phyloP scores from a whole-genome alignment of 805 yeast species.

The Suhomyces xylopsoci region DNA sequence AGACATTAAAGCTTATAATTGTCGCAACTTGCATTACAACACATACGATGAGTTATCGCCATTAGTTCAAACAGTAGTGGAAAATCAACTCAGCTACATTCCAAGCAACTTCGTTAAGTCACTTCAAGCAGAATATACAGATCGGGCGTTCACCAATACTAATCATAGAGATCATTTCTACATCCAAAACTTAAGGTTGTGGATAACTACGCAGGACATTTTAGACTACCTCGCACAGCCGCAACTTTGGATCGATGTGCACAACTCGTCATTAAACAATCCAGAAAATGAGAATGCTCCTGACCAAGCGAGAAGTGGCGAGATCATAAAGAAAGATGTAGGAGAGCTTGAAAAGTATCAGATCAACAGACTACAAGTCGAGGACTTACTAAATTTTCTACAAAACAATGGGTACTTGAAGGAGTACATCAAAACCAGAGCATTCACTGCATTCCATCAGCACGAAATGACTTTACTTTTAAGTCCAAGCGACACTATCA shows the following conservation, averaged over 20 bases:
- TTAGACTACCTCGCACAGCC: constrained; percentile 24
- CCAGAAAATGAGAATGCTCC: neutral
- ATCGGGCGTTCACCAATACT: constrained; percentile 19
- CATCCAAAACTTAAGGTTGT: constrained; percentile 31
- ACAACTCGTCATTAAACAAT: neutral
- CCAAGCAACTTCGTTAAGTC: constrained; percentile 26
- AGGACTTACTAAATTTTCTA: constrained; percentile 15
- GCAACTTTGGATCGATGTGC: constrained; percentile 17
- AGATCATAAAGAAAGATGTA: neutral
- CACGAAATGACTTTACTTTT: constrained; percentile 21
- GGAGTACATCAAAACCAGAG: constrained; percentile 20
- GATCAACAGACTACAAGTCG: neutral
- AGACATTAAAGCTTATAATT: constrained; percentile 31
- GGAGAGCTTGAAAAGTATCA: neutral
- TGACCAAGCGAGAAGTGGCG: neutral
- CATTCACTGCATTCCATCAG: constrained; percentile 28
- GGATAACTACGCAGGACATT: constrained; percentile 27
- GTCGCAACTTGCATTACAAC: constrained; percentile 34
- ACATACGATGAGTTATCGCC: constrained; percentile 20
- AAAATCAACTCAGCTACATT: constrained; percentile 24
- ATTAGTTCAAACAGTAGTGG: constrained; percentile 12
- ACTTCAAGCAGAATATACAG: constrained; percentile 28
- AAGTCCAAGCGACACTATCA: neutral
- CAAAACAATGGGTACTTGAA: constrained; percentile 22
- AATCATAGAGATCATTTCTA: constrained; percentile 22